Conservation (phyloP, 1,284 basidiomycete species). For the Apiotrichum veenhuisii region DNA sequence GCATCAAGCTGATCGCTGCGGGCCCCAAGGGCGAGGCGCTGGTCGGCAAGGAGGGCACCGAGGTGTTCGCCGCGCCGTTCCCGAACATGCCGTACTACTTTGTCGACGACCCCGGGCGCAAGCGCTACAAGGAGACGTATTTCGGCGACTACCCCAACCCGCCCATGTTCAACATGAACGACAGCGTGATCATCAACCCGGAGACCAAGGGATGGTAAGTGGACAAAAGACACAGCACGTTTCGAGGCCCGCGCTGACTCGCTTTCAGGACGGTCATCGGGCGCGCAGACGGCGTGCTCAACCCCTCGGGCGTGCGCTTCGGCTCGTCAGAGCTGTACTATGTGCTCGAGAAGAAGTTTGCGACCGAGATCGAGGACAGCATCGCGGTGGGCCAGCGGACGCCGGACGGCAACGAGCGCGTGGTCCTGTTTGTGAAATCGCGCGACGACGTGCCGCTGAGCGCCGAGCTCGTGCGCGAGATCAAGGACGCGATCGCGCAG, state of each 20-base stretch:
- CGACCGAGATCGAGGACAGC: slow-evolving; percentile 32
- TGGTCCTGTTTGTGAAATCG: slow-evolving; percentile 39
- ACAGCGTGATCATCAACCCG: slow-evolving; percentile 20
- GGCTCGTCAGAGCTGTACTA: slow-evolving; percentile 28
- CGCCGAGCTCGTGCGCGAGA: slow-evolving; percentile 15
- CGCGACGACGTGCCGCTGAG: slow-evolving; percentile 19
- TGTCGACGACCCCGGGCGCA: slow-evolving; percentile 29
- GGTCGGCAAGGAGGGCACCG: slow-evolving; percentile 30
- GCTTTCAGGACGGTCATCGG: slow-evolving; percentile 18
- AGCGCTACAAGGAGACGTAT: slow-evolving; percentile 43
- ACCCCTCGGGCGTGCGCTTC: slow-evolving; percentile 29
- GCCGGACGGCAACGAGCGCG: slow-evolving; percentile 38
- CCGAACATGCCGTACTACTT: slow-evolving; percentile 40
- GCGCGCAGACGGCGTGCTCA: slow-evolving; percentile 29
- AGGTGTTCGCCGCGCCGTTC: slow-evolving; percentile 40
- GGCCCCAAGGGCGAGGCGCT: slow-evolving; percentile 12
- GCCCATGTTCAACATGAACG: slow-evolving; percentile 26
- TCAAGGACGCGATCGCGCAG: slow-evolving; percentile 30
- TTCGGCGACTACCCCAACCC: slow-evolving; percentile 31
- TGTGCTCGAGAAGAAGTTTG: slow-evolving; percentile 27
- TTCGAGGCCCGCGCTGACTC: background rate
- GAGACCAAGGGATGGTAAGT: slow-evolving; percentile 15
- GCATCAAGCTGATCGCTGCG: slow-evolving; percentile 33
- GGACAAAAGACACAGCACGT: background rate
- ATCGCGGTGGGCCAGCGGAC: slow-evolving; percentile 36